A percentile compares a stretch with the other conserved stretches of the same genome.
These are phyloP conservation scores for Blastobotrys peoriensis DNA, from an alignment of 805 yeast species.

Conservation along the genomic window DNA sequence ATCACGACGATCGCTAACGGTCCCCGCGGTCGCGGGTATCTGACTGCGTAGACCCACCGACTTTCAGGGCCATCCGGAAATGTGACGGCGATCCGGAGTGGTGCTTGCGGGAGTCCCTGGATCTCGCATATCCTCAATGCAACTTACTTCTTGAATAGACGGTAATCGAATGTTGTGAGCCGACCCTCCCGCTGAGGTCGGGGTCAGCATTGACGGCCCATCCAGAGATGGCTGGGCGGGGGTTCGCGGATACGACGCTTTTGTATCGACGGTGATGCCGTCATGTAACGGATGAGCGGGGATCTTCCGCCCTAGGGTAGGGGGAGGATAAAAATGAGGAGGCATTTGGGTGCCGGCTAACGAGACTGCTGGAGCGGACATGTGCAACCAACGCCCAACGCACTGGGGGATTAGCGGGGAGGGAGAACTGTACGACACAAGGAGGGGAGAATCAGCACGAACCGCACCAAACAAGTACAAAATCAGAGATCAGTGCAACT, in stretches of 20 bases:
- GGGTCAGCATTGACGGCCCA: neutral
- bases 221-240: neutral
- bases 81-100: too few species aligned
- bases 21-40: too few species aligned
- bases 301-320: neutral
- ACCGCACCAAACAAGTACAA: too few species aligned
- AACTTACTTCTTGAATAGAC: conserved; percentile 15
- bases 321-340: neutral
- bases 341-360: neutral
- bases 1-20: too few species aligned
- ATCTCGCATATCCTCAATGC: conserved; percentile 2
- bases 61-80: too few species aligned
- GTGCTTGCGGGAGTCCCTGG: too few species aligned
- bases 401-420: too few species aligned
- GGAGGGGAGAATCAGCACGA: too few species aligned
- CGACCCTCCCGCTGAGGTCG: neutral
- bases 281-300: neutral
- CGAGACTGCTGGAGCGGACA: neutral
- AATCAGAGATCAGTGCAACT: too few species aligned
- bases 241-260: neutral
- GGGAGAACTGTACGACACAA: too few species aligned
- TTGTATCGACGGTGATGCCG: neutral
- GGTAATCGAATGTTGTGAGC: conserved; percentile 11
- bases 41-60: too few species aligned
- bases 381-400: too few species aligned